phyloP scores from a whole-genome alignment of 2,329 filamentous ascomycete species.

The Talaromyces sp. region DNA sequence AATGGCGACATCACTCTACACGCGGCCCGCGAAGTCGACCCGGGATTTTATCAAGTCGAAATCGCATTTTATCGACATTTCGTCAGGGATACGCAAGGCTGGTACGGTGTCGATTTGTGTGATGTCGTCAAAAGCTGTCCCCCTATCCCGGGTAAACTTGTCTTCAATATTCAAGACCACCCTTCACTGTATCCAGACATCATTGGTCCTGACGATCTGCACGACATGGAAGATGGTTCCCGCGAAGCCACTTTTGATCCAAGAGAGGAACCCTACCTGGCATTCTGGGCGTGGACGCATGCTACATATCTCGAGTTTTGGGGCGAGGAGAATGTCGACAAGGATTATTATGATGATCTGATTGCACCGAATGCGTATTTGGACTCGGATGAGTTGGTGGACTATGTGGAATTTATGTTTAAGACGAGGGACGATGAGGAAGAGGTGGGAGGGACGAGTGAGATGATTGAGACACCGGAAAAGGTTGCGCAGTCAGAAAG shows the following conservation, averaged over 20 bases:
- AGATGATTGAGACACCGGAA: not conserved
- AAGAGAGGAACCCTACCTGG: not conserved
- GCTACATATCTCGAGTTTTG: not conserved
- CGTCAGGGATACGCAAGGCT: not conserved
- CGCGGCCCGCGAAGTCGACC: not conserved
- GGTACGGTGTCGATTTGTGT: slow-evolving; percentile 5
- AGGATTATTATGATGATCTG: not conserved
- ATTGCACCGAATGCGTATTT: not conserved
- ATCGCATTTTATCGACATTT: not conserved
- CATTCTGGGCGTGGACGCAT: not conserved
- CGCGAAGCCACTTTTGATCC: not conserved
- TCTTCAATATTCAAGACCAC: not conserved
- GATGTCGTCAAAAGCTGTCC: slow-evolving; percentile 6
- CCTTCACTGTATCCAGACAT: not conserved
- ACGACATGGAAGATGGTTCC: not conserved
- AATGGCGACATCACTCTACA: slow-evolving; percentile 7
- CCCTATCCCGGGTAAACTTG: not conserved
- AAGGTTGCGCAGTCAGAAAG: not conserved
- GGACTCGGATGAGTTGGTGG: not conserved
- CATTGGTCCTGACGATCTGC: not conserved
- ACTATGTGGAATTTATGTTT: not conserved
- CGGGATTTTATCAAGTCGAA: slow-evolving; percentile 10
- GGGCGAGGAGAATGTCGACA: not conserved
- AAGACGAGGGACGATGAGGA: not conserved
- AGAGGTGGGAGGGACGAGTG: not conserved